These are phyloP conservation scores for Urochloa ruziziensis DNA, from an alignment of 176 grass and related monocot species.

Conservation along the genomic window DNA sequence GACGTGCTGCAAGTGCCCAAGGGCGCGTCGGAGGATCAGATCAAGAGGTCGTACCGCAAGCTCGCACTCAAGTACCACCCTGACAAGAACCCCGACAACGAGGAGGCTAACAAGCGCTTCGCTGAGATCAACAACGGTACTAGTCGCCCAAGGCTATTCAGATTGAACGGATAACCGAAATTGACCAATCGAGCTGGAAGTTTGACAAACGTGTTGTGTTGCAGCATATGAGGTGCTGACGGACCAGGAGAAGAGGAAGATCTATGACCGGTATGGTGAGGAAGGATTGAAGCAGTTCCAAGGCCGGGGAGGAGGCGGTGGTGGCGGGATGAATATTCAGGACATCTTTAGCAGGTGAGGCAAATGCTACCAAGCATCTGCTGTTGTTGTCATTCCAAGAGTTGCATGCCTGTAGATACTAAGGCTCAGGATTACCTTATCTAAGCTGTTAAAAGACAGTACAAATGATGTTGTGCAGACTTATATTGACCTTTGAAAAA, in stretches of 20 bases:
- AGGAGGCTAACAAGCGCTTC: constrained; percentile 92
- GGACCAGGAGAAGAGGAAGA: constrained; percentile 93
- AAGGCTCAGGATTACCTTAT: background rate
- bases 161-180: background rate
- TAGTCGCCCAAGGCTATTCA: background rate
- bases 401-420: background rate
- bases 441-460: background rate
- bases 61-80: constrained; percentile 98
- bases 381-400: background rate
- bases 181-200: background rate
- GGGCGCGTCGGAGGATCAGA: constrained; percentile 94
- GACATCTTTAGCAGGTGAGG: constrained; percentile 88
- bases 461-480: background rate
- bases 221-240: constrained; percentile 90
- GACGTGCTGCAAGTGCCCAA: constrained; percentile 87
- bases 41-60: constrained; percentile 97
- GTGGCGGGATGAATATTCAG: constrained; percentile 87
- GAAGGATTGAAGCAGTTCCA: constrained; percentile 95
- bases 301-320: constrained; percentile 51
- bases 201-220: background rate
- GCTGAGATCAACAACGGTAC: constrained; percentile 95
- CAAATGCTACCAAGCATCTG: background rate
- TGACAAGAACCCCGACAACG: constrained; percentile 87
- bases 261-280: constrained; percentile 93
- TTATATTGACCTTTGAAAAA: background rate